Conservation (phyloP, 106 monocot genomes). For the Ottelia alismoides region DNA sequence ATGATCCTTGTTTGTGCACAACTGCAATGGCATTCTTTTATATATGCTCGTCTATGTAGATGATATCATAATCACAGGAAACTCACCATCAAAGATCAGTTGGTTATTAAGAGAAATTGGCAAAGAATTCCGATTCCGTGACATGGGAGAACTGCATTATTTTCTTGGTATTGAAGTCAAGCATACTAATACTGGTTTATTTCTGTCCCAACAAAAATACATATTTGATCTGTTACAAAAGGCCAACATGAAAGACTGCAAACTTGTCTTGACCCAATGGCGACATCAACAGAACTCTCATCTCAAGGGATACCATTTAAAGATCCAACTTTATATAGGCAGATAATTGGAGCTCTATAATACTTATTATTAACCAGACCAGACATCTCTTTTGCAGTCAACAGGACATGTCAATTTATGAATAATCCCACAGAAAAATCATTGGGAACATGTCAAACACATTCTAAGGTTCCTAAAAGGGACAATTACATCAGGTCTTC, state of each 20-base stretch:
- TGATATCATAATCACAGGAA: constrained; percentile 4
- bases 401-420: not conserved
- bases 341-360: constrained; percentile 1
- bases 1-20: constrained; percentile 1
- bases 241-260: not conserved
- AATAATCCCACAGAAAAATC: not conserved
- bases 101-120: not conserved
- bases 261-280: not conserved
- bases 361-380: not conserved
- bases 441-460: not conserved
- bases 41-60: constrained; percentile 4
- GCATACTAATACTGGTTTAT: not conserved
- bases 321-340: not conserved
- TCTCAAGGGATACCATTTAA: not conserved
- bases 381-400: not conserved
- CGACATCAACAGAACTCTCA: not conserved
- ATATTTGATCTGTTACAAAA: not conserved
- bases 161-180: constrained; percentile 3
- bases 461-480: not conserved
- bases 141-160: not conserved
- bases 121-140: not conserved
- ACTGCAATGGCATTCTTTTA: not conserved
- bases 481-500: not conserved
- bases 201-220: constrained; percentile 1
- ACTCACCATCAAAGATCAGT: not conserved